Evolutionary conservation across 176 grass and related monocot species (phyloP).

Genomic region (Cenchrus americanus): DNA sequence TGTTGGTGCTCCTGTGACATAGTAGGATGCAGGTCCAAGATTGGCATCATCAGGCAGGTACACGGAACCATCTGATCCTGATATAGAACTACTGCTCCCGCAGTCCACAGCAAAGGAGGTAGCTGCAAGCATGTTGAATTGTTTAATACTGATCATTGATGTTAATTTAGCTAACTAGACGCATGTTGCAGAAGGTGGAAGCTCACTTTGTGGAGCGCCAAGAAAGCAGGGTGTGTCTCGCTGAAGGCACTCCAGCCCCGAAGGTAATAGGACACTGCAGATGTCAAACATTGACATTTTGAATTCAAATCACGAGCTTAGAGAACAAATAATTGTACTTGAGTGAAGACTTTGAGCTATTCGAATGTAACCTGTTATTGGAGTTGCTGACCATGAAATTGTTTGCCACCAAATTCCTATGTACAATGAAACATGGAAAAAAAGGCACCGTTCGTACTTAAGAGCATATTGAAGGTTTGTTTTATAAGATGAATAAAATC

Average conservation of each 20-base stretch:
- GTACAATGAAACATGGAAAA: conserved; percentile 11
- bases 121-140: conserved; percentile 36
- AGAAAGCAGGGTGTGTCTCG: conserved; percentile 54
- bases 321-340: background rate
- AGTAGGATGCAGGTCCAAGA: conserved; percentile 56
- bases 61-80: conserved; percentile 46
- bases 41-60: conserved; percentile 54
- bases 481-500: background rate
- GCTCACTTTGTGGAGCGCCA: conserved; percentile 58
- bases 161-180: background rate
- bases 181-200: background rate
- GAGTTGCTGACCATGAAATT: conserved; percentile 58
- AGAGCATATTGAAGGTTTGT: too few relatives aligned
- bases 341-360: background rate
- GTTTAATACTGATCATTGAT: background rate
- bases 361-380: conserved; percentile 48
- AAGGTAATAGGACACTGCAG: conserved; percentile 54
- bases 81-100: conserved; percentile 49
- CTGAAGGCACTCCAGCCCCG: conserved; percentile 60
- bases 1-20: conserved; percentile 6
- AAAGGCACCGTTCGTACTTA: background rate
- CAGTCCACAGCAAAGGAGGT: conserved; percentile 59
- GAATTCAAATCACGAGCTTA: background rate
- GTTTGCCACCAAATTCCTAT: conserved; percentile 81
- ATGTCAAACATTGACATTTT: background rate